These are phyloP conservation scores for Bathelium albidoporum DNA, from an alignment of 495 filamentous ascomycete genomes.

Conservation along the genomic window DNA sequence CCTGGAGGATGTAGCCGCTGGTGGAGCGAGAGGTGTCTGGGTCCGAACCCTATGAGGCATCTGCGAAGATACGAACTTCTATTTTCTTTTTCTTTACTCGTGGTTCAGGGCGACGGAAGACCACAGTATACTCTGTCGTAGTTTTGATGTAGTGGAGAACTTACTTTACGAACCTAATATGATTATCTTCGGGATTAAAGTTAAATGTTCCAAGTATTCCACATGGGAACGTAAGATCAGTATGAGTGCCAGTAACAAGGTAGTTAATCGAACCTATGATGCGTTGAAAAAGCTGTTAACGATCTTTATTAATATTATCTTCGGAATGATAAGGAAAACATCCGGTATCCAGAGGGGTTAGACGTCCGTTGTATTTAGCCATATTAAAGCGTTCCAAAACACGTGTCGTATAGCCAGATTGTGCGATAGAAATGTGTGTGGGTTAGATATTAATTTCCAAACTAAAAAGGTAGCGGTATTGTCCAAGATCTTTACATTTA, in stretches of 20 bases:
- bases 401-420: background rate
- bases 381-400: background rate
- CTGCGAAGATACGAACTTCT: background rate
- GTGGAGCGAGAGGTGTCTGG: slow-evolving; percentile 8
- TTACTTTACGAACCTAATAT: too few relatives aligned
- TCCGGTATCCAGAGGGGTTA: background rate
- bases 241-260: background rate
- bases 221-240: background rate
- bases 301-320: background rate
- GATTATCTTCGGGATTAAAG: background rate
- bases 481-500: background rate
- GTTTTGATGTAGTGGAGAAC: too few relatives aligned
- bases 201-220: background rate
- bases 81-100: background rate
- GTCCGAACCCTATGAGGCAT: slow-evolving; percentile 9
- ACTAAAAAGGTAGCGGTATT: background rate
- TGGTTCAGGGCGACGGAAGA: too few relatives aligned
- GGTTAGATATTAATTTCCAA: background rate
- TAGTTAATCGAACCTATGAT: background rate
- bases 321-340: background rate
- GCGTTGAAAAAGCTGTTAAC: background rate
- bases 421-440: background rate
- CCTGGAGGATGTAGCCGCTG: background rate
- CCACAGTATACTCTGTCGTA: too few relatives aligned
- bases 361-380: background rate